phyloP scores from a whole-genome alignment of 2,329 filamentous ascomycete species.

The Exophiala oligosperma region DNA sequence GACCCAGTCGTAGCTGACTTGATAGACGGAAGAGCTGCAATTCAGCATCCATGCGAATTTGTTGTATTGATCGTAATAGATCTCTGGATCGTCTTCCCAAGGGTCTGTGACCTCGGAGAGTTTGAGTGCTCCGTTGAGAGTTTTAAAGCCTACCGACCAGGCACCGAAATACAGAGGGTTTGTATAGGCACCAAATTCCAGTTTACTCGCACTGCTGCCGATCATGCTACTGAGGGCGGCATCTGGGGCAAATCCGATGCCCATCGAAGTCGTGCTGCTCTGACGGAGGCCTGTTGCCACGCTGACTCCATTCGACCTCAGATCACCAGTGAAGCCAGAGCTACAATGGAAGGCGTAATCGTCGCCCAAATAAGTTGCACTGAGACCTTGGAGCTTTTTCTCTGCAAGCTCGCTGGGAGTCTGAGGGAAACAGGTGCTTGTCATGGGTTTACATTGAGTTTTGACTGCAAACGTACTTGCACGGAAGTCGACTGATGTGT shows the following conservation, averaged over 20 bases:
- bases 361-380: background rate
- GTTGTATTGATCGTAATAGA: background rate
- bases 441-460: constrained; percentile 7
- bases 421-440: background rate
- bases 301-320: constrained; percentile 67
- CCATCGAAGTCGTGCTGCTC: constrained; percentile 54
- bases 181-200: background rate
- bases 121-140: no score
- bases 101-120: background rate
- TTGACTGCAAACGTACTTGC: constrained; percentile 8
- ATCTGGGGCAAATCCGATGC: background rate
- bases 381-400: background rate
- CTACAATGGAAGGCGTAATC: constrained; percentile 41
- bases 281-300: constrained; percentile 61
- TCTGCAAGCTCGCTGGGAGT: background rate
- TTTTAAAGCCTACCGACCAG: background rate
- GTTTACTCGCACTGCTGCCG: background rate
- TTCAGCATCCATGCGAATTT: background rate
- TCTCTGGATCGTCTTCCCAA: background rate
- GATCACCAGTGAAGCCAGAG: constrained; percentile 57
- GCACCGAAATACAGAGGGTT: constrained; percentile 2
- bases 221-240: background rate
- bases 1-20: background rate
- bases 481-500: constrained; percentile 10
- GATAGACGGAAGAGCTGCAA: background rate